Evolutionary conservation across 306 rosid genomes (phyloP), one percentile per base, ranked within the genome.

Genomic region (Medicago truncatula): DNA sequence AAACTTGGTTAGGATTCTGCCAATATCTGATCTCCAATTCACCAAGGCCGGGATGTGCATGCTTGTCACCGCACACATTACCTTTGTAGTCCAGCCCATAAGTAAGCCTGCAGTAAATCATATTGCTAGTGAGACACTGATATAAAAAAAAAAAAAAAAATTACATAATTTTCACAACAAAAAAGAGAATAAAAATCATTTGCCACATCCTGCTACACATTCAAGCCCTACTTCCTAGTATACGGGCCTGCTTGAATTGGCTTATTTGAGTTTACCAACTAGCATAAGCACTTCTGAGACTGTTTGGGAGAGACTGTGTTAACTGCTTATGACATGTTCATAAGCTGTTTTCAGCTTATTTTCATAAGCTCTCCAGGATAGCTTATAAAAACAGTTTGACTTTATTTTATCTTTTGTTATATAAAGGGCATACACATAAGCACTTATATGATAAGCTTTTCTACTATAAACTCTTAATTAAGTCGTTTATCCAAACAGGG

Each of bases 71-170:
- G 12, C 98, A 95, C 34, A 92, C 87, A 84, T 95, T 92, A 71
- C 98, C 98, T 83, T 88, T 95, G 85, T 95, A 92, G 81, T 95
- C 98, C 80, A 95, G 84, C 72, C 97, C 98, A 83, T 88, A 92
- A 70, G 93, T 95, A 67, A 95, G 97, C 93, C 98, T 95, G 87
- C 12, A 39, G 34, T 50, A 68, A 82, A 28, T 54, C 83, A 69
- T 1, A 73, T 44, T 60, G 75, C 23, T 66, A 71, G 63, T 28
- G 23, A 60, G 67, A 5, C 40, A 7, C 18, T 59, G 1, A 59
- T 59, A 2, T 25, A 25, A 13, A 25, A 13, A 59, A 25, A 6
- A 5, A 2, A 59, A 25, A 13, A 25, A 13, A 59, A 25, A 6
- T 12, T 59, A 23, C 16, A 25, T 28, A 59, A 23, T 25, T 11